Evolutionary conservation across 2,329 filamentous ascomycete genomes (phyloP).

Genomic region (Chrysoporthe cubensis): DNA sequence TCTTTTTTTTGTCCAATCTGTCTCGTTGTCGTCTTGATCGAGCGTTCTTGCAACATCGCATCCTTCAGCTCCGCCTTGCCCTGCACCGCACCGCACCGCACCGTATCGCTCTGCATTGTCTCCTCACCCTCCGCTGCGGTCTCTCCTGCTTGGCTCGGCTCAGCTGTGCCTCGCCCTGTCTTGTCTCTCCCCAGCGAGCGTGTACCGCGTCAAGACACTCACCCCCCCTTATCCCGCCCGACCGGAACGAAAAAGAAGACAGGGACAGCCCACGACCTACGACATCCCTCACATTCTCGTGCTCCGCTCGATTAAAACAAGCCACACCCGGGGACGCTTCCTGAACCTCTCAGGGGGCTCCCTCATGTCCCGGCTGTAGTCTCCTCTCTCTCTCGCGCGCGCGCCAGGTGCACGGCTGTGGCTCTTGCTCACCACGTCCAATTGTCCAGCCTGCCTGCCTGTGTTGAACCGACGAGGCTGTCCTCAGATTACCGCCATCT

Average conservation of each 20-base stretch:
- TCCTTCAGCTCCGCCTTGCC: slow-evolving; percentile 17
- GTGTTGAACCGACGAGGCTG: slow-evolving; percentile 32
- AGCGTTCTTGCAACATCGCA: slow-evolving; percentile 25
- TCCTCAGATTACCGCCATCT: slow-evolving; percentile 20
- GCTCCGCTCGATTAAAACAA: slow-evolving; percentile 19
- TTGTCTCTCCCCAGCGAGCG: slow-evolving; percentile 24
- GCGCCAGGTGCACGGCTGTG: slow-evolving; percentile 26
- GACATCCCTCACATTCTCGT: slow-evolving; percentile 19
- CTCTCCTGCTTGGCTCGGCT: slow-evolving; percentile 17
- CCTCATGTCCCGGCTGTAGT: slow-evolving; percentile 27
- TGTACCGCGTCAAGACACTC: slow-evolving; percentile 22
- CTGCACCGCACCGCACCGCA: background rate
- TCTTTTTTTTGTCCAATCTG: slow-evolving; percentile 27
- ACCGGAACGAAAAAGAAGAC: slow-evolving; percentile 13
- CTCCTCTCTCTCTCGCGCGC: slow-evolving; percentile 7
- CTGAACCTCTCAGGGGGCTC: slow-evolving; percentile 13
- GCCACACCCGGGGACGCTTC: slow-evolving; percentile 12
- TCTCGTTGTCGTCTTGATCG: slow-evolving; percentile 27
- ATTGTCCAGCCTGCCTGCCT: slow-evolving; percentile 26
- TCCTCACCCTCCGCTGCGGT: slow-evolving; percentile 15
- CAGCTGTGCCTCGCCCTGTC: slow-evolving; percentile 16
- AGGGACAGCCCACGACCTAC: slow-evolving; percentile 12
- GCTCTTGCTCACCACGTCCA: slow-evolving; percentile 29
- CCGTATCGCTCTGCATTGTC: slow-evolving; percentile 15
- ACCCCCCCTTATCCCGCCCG: slow-evolving; percentile 13